Evolutionary conservation across 805 yeast species (phyloP).

Genomic region (Wickerhamiella galacta): DNA sequence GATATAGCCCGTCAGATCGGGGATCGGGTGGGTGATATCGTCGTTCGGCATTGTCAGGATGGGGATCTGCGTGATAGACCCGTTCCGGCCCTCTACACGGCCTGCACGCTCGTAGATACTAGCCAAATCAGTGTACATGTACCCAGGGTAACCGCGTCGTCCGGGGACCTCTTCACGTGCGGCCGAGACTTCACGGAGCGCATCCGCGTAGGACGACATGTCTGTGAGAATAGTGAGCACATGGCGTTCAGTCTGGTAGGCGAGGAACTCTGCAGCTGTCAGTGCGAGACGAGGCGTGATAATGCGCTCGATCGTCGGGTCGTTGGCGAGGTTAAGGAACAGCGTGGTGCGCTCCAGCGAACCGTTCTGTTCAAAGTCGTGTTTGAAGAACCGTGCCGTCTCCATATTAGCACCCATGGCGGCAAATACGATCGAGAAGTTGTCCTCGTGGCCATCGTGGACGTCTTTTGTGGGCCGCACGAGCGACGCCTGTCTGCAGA

Average conservation of each 20-base stretch:
- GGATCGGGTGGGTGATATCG: conserved; percentile 99
- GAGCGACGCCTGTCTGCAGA: conserved; percentile 98
- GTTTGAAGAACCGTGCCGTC: conserved; percentile 95
- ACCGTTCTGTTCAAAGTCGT: conserved; percentile 98
- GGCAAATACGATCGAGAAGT: conserved; percentile 96
- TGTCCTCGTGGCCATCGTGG: conserved; percentile 98
- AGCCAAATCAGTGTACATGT: conserved; percentile 98
- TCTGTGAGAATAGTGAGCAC: conserved; percentile 95
- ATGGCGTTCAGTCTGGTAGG: conserved; percentile 98
- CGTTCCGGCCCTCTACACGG: conserved; percentile 98
- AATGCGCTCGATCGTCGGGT: conserved; percentile 98
- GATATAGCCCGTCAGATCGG: conserved; percentile 98
- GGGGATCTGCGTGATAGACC: conserved; percentile 97
- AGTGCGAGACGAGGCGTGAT: conserved; percentile 97
- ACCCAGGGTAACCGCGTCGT: conserved; percentile 99
- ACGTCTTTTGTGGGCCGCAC: conserved; percentile 99
- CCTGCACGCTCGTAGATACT: conserved; percentile 99
- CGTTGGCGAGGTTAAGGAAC: conserved; percentile 94
- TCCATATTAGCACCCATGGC: conserved; percentile 99
- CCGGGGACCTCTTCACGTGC: conserved; percentile 99
- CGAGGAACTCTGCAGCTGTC: conserved; percentile 96
- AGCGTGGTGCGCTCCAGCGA: conserved; percentile 94
- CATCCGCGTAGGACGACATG: conserved; percentile 99
- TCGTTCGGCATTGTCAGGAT: conserved; percentile 99
- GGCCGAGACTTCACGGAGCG: conserved; percentile 97